phyloP scores from a whole-genome alignment of 2,329 filamentous ascomycete species.

The Dothiorella sarmentorum region DNA sequence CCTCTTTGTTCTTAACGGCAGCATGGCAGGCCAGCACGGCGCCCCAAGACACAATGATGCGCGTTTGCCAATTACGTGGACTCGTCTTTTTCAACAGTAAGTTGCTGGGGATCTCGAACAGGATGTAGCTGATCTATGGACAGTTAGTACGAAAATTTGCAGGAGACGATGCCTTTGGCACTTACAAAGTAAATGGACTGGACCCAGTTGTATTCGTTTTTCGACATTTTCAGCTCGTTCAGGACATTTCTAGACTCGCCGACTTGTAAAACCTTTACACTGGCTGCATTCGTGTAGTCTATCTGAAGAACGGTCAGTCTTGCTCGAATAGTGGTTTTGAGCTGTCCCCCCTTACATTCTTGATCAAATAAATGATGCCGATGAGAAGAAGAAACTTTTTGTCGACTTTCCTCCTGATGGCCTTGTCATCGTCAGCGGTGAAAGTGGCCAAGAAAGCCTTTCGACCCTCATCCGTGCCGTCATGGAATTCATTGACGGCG shows the following conservation, averaged over 20 bases:
- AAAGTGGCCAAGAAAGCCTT: slow-evolving; percentile 25
- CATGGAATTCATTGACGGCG: not conserved
- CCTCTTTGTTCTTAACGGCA: slow-evolving; percentile 26
- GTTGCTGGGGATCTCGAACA: slow-evolving; percentile 33
- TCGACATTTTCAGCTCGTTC: slow-evolving; percentile 25
- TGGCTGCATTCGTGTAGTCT: slow-evolving; percentile 27
- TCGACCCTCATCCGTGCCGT: slow-evolving; percentile 21
- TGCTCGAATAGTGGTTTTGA: not conserved
- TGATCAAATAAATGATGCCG: slow-evolving; percentile 27
- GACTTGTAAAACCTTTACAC: slow-evolving; percentile 25
- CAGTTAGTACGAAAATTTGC: not conserved
- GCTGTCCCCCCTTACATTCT: slow-evolving; percentile 21
- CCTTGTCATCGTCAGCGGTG: slow-evolving; percentile 26
- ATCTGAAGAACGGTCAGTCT: slow-evolving; percentile 19
- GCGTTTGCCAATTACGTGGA: slow-evolving; percentile 37
- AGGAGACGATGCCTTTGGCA: not conserved
- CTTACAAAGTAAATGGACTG: slow-evolving; percentile 25
- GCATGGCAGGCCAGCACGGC: slow-evolving; percentile 31
- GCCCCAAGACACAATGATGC: slow-evolving; percentile 28
- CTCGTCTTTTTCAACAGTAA: slow-evolving; percentile 36
- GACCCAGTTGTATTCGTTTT: slow-evolving; percentile 27
- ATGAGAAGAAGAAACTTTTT: slow-evolving; percentile 25
- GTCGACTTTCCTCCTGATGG: slow-evolving; percentile 27
- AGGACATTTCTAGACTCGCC: slow-evolving; percentile 22
- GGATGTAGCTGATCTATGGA: slow-evolving; percentile 24